Evolutionary conservation across 495 filamentous ascomycete species (phyloP).

Genomic region (Penicillium samsonianum): DNA sequence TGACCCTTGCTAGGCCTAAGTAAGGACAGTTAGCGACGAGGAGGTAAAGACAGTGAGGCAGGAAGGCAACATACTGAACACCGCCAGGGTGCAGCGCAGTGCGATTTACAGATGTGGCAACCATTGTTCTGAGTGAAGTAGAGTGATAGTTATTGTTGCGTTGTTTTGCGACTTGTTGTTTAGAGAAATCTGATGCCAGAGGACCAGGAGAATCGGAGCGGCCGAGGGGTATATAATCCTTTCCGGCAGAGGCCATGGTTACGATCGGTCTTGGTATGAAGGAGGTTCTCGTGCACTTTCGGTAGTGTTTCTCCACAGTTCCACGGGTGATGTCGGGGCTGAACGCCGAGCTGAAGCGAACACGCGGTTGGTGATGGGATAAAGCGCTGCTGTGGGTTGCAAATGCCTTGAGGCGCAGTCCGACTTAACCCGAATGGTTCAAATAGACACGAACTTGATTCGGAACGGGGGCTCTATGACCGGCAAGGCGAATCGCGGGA

Average conservation of each 20-base stretch:
- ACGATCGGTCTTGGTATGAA: slow-evolving; percentile 27
- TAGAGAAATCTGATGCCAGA: slow-evolving; percentile 57
- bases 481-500: slow-evolving; percentile 7
- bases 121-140: slow-evolving; percentile 60
- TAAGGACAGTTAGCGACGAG: slow-evolving; percentile 35
- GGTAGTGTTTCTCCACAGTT: slow-evolving; percentile 47
- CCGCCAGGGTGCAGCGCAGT: slow-evolving; percentile 87
- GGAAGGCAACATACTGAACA: slow-evolving; percentile 70
- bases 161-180: slow-evolving; percentile 62
- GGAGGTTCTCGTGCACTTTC: slow-evolving; percentile 30
- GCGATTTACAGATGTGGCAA: slow-evolving; percentile 81
- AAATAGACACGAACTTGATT: slow-evolving; percentile 42
- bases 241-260: slow-evolving; percentile 43
- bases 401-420: slow-evolving; percentile 34
- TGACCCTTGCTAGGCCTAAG: slow-evolving; percentile 77
- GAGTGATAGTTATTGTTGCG: slow-evolving; percentile 66
- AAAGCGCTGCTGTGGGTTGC: slow-evolving; percentile 33
- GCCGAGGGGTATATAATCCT: slow-evolving; percentile 49
- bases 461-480: slow-evolving; percentile 28
- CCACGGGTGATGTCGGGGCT: slow-evolving; percentile 48
- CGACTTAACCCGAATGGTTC: slow-evolving; percentile 43
- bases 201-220: slow-evolving; percentile 51
- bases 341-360: slow-evolving; percentile 41
- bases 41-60: slow-evolving; percentile 20
- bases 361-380: slow-evolving; percentile 29